Evolutionary conservation across 495 filamentous ascomycete species (phyloP).

Genomic region (Lasiosphaeria miniovina): DNA sequence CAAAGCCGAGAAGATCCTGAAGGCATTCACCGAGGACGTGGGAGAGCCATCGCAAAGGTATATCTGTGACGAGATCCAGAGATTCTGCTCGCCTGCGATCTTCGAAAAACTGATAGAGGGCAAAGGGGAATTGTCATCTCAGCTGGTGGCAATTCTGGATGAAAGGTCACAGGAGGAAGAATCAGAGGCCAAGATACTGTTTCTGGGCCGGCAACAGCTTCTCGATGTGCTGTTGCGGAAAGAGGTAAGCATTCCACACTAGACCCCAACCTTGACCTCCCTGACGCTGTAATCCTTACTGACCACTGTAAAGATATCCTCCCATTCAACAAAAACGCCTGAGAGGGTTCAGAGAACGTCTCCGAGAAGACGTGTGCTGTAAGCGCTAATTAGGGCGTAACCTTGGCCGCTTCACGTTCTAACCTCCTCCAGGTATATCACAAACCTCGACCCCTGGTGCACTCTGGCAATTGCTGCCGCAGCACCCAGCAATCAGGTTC

Average conservation of each 20-base stretch:
- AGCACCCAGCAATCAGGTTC: slow-evolving; percentile 12
- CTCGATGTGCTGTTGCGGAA: neutral
- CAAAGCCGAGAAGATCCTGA: slow-evolving; percentile 12
- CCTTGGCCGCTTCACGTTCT: too few species aligned
- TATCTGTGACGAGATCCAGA: slow-evolving; percentile 18
- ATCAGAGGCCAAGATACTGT: neutral
- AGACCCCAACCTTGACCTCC: too few species aligned
- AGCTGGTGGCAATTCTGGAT: slow-evolving; percentile 14
- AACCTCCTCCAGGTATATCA: slow-evolving; percentile 12
- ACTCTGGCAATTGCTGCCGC: slow-evolving; percentile 14
- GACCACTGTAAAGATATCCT: too few species aligned
- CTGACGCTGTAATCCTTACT: too few species aligned
- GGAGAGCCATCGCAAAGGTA: slow-evolving; percentile 11
- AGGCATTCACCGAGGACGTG: slow-evolving; percentile 5
- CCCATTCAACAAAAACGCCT: too few species aligned
- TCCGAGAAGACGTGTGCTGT: neutral
- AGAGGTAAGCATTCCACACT: too few species aligned
- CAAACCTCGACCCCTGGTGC: slow-evolving; percentile 15
- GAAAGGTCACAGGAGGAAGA: neutral
- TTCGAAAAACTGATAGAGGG: neutral
- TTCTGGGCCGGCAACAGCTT: neutral
- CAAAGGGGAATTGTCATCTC: neutral
- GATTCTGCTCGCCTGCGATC: slow-evolving; percentile 11
- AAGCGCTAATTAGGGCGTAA: neutral
- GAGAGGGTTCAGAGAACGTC: neutral